phyloP scores from a whole-genome alignment of 2,329 filamentous ascomycete species.

The Beauveria sp. region DNA sequence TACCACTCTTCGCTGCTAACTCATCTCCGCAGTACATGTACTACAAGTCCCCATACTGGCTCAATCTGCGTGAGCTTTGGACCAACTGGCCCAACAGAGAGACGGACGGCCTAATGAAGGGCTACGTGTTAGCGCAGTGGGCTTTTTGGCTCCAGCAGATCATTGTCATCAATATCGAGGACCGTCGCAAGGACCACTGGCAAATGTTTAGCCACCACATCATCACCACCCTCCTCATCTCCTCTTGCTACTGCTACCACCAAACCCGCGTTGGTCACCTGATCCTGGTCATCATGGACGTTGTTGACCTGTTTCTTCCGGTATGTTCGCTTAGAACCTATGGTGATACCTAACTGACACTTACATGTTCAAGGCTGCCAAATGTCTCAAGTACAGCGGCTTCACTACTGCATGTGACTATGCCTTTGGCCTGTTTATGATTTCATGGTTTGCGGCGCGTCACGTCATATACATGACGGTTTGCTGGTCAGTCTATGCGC shows the following conservation, averaged over 20 bases:
- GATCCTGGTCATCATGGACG: slow-evolving; percentile 86
- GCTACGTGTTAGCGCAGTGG: slow-evolving; percentile 84
- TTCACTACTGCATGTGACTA: slow-evolving; percentile 70
- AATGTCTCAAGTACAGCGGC: slow-evolving; percentile 85
- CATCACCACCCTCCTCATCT: slow-evolving; percentile 75
- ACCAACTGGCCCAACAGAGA: slow-evolving; percentile 74
- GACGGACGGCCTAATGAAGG: slow-evolving; percentile 67
- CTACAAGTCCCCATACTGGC: slow-evolving; percentile 67
- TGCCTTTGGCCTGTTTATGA: slow-evolving; percentile 77
- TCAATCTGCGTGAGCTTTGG: slow-evolving; percentile 75
- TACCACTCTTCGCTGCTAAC: not conserved
- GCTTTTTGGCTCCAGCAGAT: slow-evolving; percentile 94
- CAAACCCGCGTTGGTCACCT: slow-evolving; percentile 82
- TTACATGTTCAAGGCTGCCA: slow-evolving; percentile 56
- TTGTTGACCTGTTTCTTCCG: slow-evolving; percentile 81
- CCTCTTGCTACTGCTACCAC: slow-evolving; percentile 77
- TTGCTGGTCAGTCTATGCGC: slow-evolving; percentile 72
- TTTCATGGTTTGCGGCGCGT: slow-evolving; percentile 75
- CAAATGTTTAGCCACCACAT: slow-evolving; percentile 96
- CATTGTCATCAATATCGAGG: slow-evolving; percentile 88
- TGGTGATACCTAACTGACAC: not conserved
- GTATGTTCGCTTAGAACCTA: slow-evolving; percentile 41
- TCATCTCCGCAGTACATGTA: slow-evolving; percentile 61
- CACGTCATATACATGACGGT: slow-evolving; percentile 74
- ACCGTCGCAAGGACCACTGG: slow-evolving; percentile 86